phyloP scores from a whole-genome alignment of 2,329 filamentous ascomycete genomes.

The Neofusicoccum parvum region DNA sequence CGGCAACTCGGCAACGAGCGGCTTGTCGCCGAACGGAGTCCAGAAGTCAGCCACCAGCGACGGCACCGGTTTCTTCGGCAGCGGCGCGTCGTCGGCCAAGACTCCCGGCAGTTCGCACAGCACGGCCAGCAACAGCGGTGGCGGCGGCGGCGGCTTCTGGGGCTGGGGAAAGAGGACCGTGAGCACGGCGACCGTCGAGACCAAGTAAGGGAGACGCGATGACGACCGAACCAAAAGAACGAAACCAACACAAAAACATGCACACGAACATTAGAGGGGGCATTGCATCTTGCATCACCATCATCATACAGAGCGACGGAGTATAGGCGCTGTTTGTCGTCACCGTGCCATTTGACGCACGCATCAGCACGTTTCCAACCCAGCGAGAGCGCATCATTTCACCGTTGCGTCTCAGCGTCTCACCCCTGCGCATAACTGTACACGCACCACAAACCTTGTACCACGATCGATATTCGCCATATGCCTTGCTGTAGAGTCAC shows the following conservation, averaged over 20 bases:
- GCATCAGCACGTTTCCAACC: too few species aligned
- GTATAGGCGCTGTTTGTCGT: neutral
- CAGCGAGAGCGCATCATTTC: neutral
- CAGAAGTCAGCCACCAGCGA: constrained; percentile 3
- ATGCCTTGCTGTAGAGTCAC: neutral
- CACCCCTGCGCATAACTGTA: neutral
- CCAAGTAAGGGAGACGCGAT: neutral
- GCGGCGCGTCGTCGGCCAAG: neutral
- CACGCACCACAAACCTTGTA: neutral
- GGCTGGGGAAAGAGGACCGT: constrained; percentile 22
- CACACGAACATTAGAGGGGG: neutral
- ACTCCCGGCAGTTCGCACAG: constrained; percentile 9
- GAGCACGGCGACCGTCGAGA: constrained; percentile 2
- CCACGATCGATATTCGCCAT: constrained; percentile 4
- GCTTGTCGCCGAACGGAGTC: neutral
- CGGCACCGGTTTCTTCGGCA: constrained; percentile 1
- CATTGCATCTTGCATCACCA: neutral
- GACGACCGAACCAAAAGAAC: neutral
- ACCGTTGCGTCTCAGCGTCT: neutral
- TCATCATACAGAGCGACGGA: neutral
- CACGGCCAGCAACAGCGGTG: neutral
- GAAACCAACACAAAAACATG: neutral
- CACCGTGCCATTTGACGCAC: too few species aligned
- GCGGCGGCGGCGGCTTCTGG: constrained; percentile 16
- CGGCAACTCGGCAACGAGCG: neutral